These are phyloP conservation scores for Zopfochytrium polystomum DNA, from an alignment of 371 early-diverging fungal genomes.

Conservation along the genomic window DNA sequence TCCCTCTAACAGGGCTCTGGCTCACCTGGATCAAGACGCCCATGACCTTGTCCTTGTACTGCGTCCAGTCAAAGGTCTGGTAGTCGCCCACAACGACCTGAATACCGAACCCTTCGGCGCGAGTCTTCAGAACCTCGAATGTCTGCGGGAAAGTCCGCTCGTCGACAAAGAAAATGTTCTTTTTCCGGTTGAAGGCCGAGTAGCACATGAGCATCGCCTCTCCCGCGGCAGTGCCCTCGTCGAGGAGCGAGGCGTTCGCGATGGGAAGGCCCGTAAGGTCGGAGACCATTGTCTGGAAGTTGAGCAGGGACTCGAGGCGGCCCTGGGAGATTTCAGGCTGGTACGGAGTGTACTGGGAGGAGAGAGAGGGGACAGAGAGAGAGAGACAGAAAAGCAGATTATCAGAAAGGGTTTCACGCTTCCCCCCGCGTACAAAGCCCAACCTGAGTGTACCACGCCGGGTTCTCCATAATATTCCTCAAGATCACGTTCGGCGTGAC, in stretches of 20 bases:
- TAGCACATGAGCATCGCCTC: slow-evolving; percentile 95
- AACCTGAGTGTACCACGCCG: slow-evolving; percentile 94
- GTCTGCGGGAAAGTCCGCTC: slow-evolving; percentile 91
- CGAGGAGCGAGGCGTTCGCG: slow-evolving; percentile 93
- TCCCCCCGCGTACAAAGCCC: slow-evolving; percentile 9
- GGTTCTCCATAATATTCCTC: slow-evolving; percentile 94
- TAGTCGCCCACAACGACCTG: slow-evolving; percentile 80
- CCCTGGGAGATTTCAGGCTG: slow-evolving; percentile 98
- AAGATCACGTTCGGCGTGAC: slow-evolving; percentile 90
- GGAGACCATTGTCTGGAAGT: slow-evolving; percentile 92
- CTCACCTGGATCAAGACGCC: slow-evolving; percentile 87
- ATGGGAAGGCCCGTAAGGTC: slow-evolving; percentile 92
- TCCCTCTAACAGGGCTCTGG: neutral
- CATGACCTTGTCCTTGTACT: slow-evolving; percentile 69
- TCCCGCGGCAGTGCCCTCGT: slow-evolving; percentile 97
- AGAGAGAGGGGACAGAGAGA: neutral
- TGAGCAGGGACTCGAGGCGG: slow-evolving; percentile 92
- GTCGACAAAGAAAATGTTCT: slow-evolving; percentile 88
- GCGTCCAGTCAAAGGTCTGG: slow-evolving; percentile 70
- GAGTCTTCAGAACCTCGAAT: slow-evolving; percentile 82
- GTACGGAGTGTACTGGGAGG: slow-evolving; percentile 89
- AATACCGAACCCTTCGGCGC: slow-evolving; percentile 92
- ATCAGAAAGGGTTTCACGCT: slow-evolving; percentile 2
- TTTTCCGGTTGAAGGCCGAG: slow-evolving; percentile 66
- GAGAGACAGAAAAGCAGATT: slow-evolving; percentile 13